phyloP scores from a whole-genome alignment of 306 rosid genomes.

The Betula pendula region DNA sequence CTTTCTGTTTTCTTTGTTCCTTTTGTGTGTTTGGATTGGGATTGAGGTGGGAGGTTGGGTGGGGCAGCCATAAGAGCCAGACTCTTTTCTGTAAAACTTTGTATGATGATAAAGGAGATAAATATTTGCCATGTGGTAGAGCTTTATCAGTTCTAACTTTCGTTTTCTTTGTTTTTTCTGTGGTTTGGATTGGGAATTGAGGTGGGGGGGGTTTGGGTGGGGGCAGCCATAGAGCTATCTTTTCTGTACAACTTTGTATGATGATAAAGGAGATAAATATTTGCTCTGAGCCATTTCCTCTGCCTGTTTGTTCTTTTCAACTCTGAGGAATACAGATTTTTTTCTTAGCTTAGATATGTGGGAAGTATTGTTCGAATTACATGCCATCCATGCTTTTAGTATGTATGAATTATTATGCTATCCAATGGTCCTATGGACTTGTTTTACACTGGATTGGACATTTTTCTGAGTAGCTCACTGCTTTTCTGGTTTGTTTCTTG shows the following conservation, averaged over 20 bases:
- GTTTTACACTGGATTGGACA: neutral
- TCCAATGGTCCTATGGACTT: neutral
- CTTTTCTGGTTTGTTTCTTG: conserved; percentile 16
- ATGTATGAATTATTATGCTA: neutral
- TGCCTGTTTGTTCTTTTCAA: neutral
- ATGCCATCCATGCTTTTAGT: neutral
- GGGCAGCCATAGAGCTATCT: neutral
- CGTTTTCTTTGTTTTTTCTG: neutral
- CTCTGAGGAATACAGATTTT: neutral
- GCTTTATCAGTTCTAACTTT: neutral
- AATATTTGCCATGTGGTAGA: too few species aligned
- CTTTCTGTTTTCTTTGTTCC: neutral
- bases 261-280: neutral
- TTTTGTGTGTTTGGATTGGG: too few species aligned
- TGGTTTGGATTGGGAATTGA: neutral
- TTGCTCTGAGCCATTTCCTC: neutral
- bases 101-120: too few species aligned
- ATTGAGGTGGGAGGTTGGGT: too few species aligned
- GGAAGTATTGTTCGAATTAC: neutral
- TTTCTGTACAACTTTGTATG: neutral
- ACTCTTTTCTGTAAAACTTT: too few species aligned
- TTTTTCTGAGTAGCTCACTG: conserved; percentile 10
- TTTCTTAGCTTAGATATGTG: neutral
- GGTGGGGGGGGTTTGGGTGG: neutral
- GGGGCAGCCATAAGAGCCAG: too few species aligned